A percentile compares a stretch with the other conserved stretches of the same genome.
phyloP scores from a whole-genome alignment of 2,329 filamentous ascomycete species.

The Colletotrichum shisoi region DNA sequence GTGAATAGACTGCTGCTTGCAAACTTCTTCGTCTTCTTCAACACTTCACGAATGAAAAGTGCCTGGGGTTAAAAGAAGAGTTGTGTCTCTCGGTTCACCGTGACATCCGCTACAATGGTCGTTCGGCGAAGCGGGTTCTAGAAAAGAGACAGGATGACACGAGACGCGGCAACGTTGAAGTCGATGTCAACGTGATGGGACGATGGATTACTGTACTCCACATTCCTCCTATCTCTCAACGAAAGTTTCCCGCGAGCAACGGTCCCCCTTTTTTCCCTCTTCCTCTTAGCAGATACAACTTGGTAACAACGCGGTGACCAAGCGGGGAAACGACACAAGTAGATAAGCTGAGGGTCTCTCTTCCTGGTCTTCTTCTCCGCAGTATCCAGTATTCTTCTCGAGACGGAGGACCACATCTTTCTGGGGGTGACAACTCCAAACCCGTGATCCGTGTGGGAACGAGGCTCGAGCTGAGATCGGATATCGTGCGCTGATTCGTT shows the following conservation, averaged over 20 bases:
- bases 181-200: neutral
- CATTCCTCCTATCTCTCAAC: constrained; percentile 24
- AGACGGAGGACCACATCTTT: constrained; percentile 2
- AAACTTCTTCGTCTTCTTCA: too few species aligned
- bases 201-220: neutral
- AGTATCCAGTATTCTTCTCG: constrained; percentile 13
- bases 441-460: constrained; percentile 13
- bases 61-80: neutral
- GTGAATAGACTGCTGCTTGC: neutral
- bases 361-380: constrained; percentile 26
- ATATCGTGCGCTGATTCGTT: constrained; percentile 22
- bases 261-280: constrained; percentile 8
- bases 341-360: constrained; percentile 24
- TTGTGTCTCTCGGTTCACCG: neutral
- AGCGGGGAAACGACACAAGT: constrained; percentile 2
- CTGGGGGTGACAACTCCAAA: neutral
- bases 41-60: neutral
- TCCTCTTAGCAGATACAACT: constrained; percentile 24
- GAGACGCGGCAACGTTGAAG: constrained; percentile 26
- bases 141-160: neutral
- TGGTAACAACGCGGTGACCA: constrained; percentile 13
- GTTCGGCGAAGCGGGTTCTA: neutral
- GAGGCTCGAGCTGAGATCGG: constrained; percentile 7
- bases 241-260: constrained; percentile 6
- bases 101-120: neutral